Percentiles rank a stretch among this genome's conserved stretches.
Evolutionary conservation across 78 protist species (phyloP).

Genomic region (Protostelium mycophagum): DNA sequence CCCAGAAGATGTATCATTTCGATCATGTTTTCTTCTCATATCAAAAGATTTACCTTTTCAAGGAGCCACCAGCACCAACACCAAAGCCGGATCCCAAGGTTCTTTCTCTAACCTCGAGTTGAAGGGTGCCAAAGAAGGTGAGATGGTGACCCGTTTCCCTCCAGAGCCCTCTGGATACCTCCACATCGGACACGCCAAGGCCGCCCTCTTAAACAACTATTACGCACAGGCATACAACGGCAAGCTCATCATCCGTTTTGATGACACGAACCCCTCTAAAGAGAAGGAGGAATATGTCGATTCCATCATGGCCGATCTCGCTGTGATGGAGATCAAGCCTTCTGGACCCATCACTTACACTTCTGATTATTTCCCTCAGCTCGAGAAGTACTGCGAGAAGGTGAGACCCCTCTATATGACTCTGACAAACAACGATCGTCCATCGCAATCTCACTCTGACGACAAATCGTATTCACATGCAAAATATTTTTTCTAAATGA

Average conservation of each 20-base stretch:
- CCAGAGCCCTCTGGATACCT: constrained; percentile 99
- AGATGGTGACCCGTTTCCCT: constrained; percentile 98
- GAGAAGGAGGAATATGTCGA: constrained; percentile 66
- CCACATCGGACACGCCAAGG: constrained; percentile 99
- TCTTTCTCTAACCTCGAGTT: constrained; percentile 28
- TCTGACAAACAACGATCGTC: too few relatives aligned
- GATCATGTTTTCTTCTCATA: not conserved
- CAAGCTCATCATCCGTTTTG: constrained; percentile 89
- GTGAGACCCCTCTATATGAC: too few relatives aligned
- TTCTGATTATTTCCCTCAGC: constrained; percentile 82
- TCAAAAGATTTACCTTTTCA: not conserved
- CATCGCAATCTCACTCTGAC: too few relatives aligned
- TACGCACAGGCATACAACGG: constrained; percentile 87
- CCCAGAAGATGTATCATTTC: not conserved
- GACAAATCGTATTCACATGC: not conserved
- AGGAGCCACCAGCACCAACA: not conserved
- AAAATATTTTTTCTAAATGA: too few relatives aligned
- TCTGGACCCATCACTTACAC: constrained; percentile 77
- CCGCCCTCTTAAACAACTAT: constrained; percentile 87
- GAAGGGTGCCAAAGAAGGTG: constrained; percentile 77
- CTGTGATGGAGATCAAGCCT: constrained; percentile 38
- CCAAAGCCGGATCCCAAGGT: constrained; percentile 11
- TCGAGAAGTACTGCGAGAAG: constrained; percentile 21
- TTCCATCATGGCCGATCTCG: constrained; percentile 68
- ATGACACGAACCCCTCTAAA: constrained; percentile 97